Percentiles rank a stretch among this genome's conserved stretches.
phyloP scores from a whole-genome alignment of 495 filamentous ascomycete genomes.

The Penicillium taxi region DNA sequence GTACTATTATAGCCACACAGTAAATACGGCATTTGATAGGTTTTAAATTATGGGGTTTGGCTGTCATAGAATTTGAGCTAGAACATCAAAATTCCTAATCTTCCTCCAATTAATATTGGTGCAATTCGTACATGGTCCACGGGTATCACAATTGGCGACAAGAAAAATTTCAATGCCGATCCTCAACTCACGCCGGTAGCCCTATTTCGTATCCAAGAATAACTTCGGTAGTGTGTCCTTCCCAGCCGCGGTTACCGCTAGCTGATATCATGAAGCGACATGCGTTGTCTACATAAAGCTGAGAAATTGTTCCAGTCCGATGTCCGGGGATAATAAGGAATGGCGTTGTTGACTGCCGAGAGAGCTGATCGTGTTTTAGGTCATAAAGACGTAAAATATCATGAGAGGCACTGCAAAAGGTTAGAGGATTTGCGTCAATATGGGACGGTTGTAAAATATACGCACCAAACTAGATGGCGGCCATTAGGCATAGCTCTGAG shows the following conservation, averaged over 20 bases:
- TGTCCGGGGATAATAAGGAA: constrained; percentile 94
- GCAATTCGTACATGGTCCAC: no score
- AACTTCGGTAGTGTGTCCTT: constrained; percentile 85
- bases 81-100: no score
- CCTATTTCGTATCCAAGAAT: constrained; percentile 90
- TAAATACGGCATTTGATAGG: neutral
- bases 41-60: no score
- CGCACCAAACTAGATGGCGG: constrained; percentile 78
- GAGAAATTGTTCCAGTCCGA: constrained; percentile 80
- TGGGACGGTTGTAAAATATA: neutral
- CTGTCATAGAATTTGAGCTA: no score
- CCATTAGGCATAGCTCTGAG: constrained; percentile 89
- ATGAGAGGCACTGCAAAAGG: constrained; percentile 61
- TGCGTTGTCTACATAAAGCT: constrained; percentile 76
- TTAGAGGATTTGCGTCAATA: constrained; percentile 1
- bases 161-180: no score
- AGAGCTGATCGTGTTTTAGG: constrained; percentile 55
- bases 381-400: constrained; percentile 94
- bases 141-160: no score
- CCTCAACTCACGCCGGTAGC: constrained; percentile 36
- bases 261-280: constrained; percentile 86
- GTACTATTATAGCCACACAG: no score
- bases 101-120: no score
- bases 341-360: constrained; percentile 73
- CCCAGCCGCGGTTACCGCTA: constrained; percentile 90